Conservation (phyloP, 208 protist genomes). For the Angomonas desouzai region DNA sequence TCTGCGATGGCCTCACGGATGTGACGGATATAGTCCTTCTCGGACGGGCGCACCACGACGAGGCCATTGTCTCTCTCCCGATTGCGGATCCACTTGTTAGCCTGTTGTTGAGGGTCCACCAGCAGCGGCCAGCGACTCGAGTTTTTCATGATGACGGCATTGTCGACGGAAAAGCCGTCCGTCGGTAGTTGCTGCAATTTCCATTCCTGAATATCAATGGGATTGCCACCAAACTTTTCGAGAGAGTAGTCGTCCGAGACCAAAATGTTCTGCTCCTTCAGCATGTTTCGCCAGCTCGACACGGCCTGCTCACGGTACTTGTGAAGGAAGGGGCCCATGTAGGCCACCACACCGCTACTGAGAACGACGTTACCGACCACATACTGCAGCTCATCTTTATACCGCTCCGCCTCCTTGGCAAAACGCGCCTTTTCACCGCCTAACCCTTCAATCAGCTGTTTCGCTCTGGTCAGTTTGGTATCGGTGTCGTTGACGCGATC, state of each 20-base stretch:
- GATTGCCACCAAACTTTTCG: conserved; percentile 83
- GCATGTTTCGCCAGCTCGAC: conserved; percentile 68
- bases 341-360: conserved; percentile 92
- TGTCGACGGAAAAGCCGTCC: conserved; percentile 92
- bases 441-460: conserved; percentile 93
- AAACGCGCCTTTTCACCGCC: conserved; percentile 94
- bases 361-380: conserved; percentile 95
- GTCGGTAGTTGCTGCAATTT: conserved; percentile 91
- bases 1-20: conserved; percentile 93
- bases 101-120: conserved; percentile 94
- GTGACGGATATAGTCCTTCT: conserved; percentile 75
- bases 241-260: conserved; percentile 85
- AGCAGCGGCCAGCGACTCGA: conserved; percentile 91
- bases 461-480: conserved; percentile 93
- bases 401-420: conserved; percentile 70
- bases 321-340: conserved; percentile 95
- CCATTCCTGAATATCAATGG: conserved; percentile 91
- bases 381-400: conserved; percentile 79
- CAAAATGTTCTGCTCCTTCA: conserved; percentile 61
- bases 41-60: conserved; percentile 76
- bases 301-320: conserved; percentile 86
- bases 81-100: conserved; percentile 94
- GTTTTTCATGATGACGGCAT: conserved; percentile 92
- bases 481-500: conserved; percentile 91
- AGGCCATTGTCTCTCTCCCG: conserved; percentile 85